Evolutionary conservation across 345 rosid species (phyloP).

Genomic region (Ricinus communis): DNA sequence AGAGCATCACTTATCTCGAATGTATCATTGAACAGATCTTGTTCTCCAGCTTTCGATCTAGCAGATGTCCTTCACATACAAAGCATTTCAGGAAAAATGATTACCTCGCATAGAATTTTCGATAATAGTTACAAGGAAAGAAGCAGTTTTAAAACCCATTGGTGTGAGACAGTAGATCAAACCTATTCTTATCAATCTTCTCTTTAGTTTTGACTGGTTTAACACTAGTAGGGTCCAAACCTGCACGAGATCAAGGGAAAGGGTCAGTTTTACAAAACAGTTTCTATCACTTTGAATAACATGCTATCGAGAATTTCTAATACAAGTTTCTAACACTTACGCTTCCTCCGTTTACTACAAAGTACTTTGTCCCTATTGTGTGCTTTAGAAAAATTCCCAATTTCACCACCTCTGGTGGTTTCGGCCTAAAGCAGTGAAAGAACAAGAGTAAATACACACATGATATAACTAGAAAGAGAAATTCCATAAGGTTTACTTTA

Average conservation of each 20-base stretch:
- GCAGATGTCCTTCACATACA: conserved; percentile 25
- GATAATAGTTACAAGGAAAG: neutral
- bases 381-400: conserved; percentile 20
- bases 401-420: conserved; percentile 23
- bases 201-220: conserved; percentile 30
- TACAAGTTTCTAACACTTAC: conserved; percentile 39
- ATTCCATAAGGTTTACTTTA: conserved; percentile 6
- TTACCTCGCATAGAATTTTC: neutral
- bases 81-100: conserved; percentile 8
- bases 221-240: conserved; percentile 23
- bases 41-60: conserved; percentile 20
- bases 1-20: conserved; percentile 2
- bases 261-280: neutral
- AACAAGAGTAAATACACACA: conserved; percentile 20
- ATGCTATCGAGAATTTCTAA: no score
- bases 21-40: conserved; percentile 14
- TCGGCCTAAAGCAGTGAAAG: conserved; percentile 35
- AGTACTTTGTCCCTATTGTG: conserved; percentile 25
- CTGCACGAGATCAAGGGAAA: conserved; percentile 26
- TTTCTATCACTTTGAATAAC: neutral
- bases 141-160: conserved; percentile 10
- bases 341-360: conserved; percentile 35
- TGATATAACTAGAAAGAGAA: conserved; percentile 11
- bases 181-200: conserved; percentile 42
- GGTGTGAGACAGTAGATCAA: conserved; percentile 7